Percentiles rank a stretch among this genome's conserved stretches.
These are phyloP conservation scores for Penicillium riverlandense DNA, from an alignment of 495 filamentous ascomycete species.

Conservation along the genomic window DNA sequence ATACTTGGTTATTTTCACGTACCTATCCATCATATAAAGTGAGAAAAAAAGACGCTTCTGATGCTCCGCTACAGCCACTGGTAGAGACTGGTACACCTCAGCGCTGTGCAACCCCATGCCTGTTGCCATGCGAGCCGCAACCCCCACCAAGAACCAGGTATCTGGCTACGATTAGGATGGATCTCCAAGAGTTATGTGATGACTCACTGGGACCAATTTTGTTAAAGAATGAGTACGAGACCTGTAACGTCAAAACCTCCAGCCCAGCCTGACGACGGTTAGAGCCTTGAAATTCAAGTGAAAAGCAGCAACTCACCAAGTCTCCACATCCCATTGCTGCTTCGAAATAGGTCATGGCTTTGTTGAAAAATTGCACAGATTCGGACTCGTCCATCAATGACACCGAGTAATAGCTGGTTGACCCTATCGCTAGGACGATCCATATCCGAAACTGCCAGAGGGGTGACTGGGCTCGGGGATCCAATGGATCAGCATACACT, in stretches of 20 bases:
- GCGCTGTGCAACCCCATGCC: conserved; percentile 27
- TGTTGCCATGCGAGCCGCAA: conserved; percentile 25
- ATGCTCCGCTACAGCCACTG: conserved; percentile 20
- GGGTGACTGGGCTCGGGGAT: conserved; percentile 17
- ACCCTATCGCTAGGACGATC: conserved; percentile 36
- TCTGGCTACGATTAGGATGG: conserved; percentile 5
- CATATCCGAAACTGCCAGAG: conserved; percentile 28
- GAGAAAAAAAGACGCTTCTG: conserved; percentile 35
- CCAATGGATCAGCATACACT: conserved; percentile 19
- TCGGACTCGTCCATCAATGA: conserved; percentile 31
- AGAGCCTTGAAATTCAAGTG: background rate
- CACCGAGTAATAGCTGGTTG: conserved; percentile 29
- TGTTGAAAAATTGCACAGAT: conserved; percentile 26
- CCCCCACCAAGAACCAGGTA: conserved; percentile 27
- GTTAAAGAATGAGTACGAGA: conserved; percentile 37
- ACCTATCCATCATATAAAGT: conserved; percentile 41
- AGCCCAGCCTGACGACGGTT: conserved; percentile 17
- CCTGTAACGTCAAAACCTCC: conserved; percentile 34
- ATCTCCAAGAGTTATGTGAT: background rate
- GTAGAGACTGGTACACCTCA: conserved; percentile 12
- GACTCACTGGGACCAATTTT: conserved; percentile 33
- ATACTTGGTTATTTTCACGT: conserved; percentile 1
- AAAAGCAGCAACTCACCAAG: conserved; percentile 15
- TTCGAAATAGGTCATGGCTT: conserved; percentile 32
- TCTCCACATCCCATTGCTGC: conserved; percentile 27